Evolutionary conservation across 257 asterid species (phyloP).

Genomic region (Misopates orontium): DNA sequence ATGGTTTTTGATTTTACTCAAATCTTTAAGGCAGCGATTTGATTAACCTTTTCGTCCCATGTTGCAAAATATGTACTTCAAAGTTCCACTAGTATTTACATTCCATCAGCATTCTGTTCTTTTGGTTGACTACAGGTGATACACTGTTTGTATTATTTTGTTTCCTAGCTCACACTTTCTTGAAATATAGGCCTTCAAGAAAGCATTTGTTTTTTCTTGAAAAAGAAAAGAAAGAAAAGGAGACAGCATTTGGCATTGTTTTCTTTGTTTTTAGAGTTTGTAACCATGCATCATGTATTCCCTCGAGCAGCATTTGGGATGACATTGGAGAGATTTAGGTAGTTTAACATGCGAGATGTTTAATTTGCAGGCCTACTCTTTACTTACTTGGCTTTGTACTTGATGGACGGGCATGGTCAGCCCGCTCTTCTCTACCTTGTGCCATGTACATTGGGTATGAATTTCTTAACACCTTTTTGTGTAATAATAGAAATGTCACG

Average conservation of each 20-base stretch:
- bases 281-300: background rate
- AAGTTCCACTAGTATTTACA: background rate
- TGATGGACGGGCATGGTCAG: conserved; percentile 94
- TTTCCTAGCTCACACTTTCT: too few relatives aligned
- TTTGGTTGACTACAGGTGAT: background rate
- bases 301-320: conserved; percentile 14
- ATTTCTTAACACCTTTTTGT: conserved; percentile 17
- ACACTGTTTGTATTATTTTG: background rate
- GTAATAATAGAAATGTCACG: background rate
- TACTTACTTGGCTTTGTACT: conserved; percentile 78
- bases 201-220: background rate
- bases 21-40: too few relatives aligned
- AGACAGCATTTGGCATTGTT: background rate
- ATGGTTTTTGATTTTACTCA: background rate
- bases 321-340: background rate
- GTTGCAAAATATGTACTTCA: too few relatives aligned
- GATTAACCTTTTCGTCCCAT: too few relatives aligned
- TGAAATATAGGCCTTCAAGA: background rate
- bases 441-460: conserved; percentile 84
- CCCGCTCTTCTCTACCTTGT: conserved; percentile 96
- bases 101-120: background rate
- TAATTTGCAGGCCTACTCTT: conserved; percentile 67
- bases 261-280: background rate
- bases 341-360: conserved; percentile 19
- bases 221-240: too few relatives aligned